phyloP scores from a whole-genome alignment of 2,329 filamentous ascomycete genomes.

The Fusarium nodosum region DNA sequence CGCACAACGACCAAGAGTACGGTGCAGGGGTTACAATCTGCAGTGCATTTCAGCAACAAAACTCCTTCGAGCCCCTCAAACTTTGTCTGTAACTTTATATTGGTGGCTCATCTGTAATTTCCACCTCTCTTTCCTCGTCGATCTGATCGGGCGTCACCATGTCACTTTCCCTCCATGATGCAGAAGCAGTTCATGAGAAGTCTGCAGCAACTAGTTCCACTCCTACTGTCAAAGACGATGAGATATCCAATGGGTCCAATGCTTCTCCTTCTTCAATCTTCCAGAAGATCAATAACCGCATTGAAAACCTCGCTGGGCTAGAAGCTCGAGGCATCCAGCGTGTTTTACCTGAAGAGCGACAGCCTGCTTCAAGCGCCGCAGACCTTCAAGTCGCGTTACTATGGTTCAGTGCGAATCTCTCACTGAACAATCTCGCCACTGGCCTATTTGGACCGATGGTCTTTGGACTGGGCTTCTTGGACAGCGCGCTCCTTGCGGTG shows the following conservation, averaged over 20 bases:
- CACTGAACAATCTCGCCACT: constrained; percentile 69
- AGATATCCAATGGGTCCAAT: constrained; percentile 7
- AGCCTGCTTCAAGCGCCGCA: constrained; percentile 51
- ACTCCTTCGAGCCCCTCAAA: neutral
- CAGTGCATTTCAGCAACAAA: neutral
- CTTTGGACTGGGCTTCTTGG: constrained; percentile 79
- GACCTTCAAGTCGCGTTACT: constrained; percentile 58
- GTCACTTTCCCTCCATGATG: constrained; percentile 16
- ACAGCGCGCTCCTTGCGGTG: constrained; percentile 77
- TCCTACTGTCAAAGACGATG: constrained; percentile 22
- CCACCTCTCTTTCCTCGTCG: neutral
- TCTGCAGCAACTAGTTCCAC: constrained; percentile 24
- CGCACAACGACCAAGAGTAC: neutral
- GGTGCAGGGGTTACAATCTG: neutral
- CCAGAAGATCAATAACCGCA: constrained; percentile 37
- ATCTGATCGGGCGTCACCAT: neutral
- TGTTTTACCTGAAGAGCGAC: constrained; percentile 55
- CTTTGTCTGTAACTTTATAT: neutral
- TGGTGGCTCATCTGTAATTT: constrained; percentile 13
- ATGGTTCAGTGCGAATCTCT: constrained; percentile 62
- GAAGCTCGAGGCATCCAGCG: constrained; percentile 59
- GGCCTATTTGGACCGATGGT: constrained; percentile 77
- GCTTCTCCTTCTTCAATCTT: constrained; percentile 18
- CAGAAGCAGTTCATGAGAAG: constrained; percentile 39
- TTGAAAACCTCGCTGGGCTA: constrained; percentile 53